Percentiles rank a stretch among this genome's conserved stretches.
phyloP scores from a whole-genome alignment of 2,329 filamentous ascomycete genomes.

The Drechslerella stenobrocha region DNA sequence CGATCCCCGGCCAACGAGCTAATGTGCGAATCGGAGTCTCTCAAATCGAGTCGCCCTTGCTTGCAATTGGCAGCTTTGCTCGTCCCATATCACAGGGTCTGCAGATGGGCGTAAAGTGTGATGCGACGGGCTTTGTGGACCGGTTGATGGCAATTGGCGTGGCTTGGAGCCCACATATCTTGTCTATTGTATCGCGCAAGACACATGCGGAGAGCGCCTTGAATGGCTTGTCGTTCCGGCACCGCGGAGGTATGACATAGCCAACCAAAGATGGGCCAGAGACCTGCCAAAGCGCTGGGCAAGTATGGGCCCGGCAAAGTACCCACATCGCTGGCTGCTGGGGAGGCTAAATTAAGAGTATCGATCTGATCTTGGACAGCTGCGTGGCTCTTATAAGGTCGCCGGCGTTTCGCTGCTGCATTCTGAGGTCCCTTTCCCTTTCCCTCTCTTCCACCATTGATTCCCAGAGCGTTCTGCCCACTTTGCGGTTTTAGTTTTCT shows the following conservation, averaged over 20 bases:
- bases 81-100: background rate
- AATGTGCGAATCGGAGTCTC: too few relatives aligned
- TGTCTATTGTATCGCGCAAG: background rate
- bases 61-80: background rate
- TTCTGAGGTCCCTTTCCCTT: background rate
- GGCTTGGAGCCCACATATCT: background rate
- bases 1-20: too few relatives aligned
- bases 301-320: background rate
- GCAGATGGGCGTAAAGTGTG: too few relatives aligned
- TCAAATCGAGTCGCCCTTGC: too few relatives aligned
- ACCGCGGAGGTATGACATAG: conserved; percentile 6
- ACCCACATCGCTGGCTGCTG: background rate
- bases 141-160: background rate
- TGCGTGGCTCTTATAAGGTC: background rate
- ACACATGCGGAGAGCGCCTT: background rate
- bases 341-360: background rate
- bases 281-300: background rate
- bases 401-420: background rate
- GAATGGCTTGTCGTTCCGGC: conserved; percentile 9
- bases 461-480: background rate
- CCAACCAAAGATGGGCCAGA: background rate
- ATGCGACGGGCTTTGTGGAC: too few relatives aligned
- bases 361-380: background rate
- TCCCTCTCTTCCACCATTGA: background rate
- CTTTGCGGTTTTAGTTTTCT: background rate